Evolutionary conservation across 192 early-diverging fungal genomes (phyloP).

Genomic region (Borealophlyctis nickersoniae): DNA sequence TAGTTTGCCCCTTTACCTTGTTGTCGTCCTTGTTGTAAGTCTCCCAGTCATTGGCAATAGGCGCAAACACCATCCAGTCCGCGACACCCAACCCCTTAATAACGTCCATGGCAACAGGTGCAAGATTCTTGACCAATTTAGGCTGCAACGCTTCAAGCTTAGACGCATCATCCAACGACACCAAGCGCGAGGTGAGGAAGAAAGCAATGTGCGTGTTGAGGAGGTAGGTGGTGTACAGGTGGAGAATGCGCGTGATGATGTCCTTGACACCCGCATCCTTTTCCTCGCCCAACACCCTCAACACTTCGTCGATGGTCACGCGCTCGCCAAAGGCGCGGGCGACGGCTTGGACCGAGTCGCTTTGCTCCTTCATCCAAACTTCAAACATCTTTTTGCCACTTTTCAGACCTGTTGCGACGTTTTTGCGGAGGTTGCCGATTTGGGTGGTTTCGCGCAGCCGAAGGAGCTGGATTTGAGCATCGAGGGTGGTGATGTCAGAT

Average conservation of each 20-base stretch:
- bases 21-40: slow-evolving; percentile 65
- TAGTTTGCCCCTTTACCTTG: slow-evolving; percentile 58
- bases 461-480: slow-evolving; percentile 43
- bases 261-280: slow-evolving; percentile 26
- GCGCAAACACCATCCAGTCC: slow-evolving; percentile 60
- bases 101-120: slow-evolving; percentile 47
- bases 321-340: slow-evolving; percentile 68
- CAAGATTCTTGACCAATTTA: slow-evolving; percentile 49
- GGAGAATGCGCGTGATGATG: slow-evolving; percentile 41
- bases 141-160: slow-evolving; percentile 41
- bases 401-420: slow-evolving; percentile 51
- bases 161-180: slow-evolving; percentile 49
- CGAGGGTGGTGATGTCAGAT: slow-evolving; percentile 38
- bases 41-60: slow-evolving; percentile 69
- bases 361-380: slow-evolving; percentile 75
- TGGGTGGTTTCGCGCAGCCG: slow-evolving; percentile 29
- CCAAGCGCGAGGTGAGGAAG: slow-evolving; percentile 48
- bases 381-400: slow-evolving; percentile 57
- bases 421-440: slow-evolving; percentile 38
- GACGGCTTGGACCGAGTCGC: slow-evolving; percentile 64
- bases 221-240: slow-evolving; percentile 49
- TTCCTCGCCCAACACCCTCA: slow-evolving; percentile 33
- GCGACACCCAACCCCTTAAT: slow-evolving; percentile 60
- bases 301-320: slow-evolving; percentile 57
- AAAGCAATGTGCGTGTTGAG: slow-evolving; percentile 56